Conservation (phyloP, 2,329 filamentous ascomycete genomes). For the Ilyonectria sp. region DNA sequence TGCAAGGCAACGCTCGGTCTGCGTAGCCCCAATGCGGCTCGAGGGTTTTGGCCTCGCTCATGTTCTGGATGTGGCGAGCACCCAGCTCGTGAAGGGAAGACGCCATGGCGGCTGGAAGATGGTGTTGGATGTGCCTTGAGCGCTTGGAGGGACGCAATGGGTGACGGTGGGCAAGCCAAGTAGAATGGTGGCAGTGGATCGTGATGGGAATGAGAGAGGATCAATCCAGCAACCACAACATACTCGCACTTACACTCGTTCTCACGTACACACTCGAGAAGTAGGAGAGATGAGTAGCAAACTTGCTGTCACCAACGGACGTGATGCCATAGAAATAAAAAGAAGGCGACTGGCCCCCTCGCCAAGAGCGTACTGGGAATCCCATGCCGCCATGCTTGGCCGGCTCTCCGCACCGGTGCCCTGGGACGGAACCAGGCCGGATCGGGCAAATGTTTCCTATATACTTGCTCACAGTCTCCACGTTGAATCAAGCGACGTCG, state of each 20-base stretch:
- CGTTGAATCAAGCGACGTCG: constrained; percentile 18
- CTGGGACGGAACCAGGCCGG: constrained; percentile 41
- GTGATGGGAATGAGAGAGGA: not conserved
- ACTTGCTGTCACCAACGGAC: constrained; percentile 25
- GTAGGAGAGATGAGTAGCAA: constrained; percentile 16
- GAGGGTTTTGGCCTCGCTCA: constrained; percentile 52
- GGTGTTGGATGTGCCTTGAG: not conserved
- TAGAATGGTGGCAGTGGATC: not conserved
- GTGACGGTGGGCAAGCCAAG: not conserved
- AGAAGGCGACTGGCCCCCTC: constrained; percentile 28
- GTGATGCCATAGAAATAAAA: constrained; percentile 46
- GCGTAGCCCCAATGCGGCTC: constrained; percentile 65
- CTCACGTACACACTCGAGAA: not conserved
- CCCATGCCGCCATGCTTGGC: not conserved
- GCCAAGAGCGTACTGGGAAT: constrained; percentile 24
- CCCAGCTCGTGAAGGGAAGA: constrained; percentile 40
- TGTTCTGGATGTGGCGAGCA: constrained; percentile 60
- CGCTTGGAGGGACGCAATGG: not conserved
- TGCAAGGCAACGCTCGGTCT: constrained; percentile 62
- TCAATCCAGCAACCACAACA: constrained; percentile 10
- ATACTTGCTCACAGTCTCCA: constrained; percentile 43
- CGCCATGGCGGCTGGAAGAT: constrained; percentile 28
- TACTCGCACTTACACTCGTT: constrained; percentile 4
- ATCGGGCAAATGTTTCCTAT: constrained; percentile 40
- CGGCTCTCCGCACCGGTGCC: constrained; percentile 9